Evolutionary conservation across 2,329 filamentous ascomycete genomes (phyloP).

Genomic region (Clonostachys solani): DNA sequence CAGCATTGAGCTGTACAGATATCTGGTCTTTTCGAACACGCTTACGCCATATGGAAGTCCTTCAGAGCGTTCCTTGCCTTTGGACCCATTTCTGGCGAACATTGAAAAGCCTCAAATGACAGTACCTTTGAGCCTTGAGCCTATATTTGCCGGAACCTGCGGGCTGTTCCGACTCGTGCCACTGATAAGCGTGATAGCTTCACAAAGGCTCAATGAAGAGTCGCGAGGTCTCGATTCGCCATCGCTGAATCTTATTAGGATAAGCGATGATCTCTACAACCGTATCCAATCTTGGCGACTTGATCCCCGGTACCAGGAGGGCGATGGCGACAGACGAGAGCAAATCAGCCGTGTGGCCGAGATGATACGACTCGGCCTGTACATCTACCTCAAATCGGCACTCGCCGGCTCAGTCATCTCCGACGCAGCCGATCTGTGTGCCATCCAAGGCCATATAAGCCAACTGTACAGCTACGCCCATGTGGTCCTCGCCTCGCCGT

Average conservation of each 20-base stretch:
- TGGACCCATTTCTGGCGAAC: neutral
- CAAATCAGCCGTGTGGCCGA: neutral
- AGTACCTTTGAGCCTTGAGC: neutral
- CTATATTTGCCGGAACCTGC: slow-evolving; percentile 2
- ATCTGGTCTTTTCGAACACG: neutral
- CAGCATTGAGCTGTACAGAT: slow-evolving; percentile 4
- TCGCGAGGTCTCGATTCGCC: neutral
- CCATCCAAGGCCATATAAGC: neutral
- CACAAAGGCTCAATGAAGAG: slow-evolving; percentile 1
- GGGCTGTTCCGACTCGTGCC: neutral
- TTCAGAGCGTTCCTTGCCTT: neutral
- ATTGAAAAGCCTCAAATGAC: no score
- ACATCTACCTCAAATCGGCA: slow-evolving; percentile 2
- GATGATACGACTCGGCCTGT: slow-evolving; percentile 1
- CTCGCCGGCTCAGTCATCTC: slow-evolving; percentile 2
- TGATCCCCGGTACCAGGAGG: neutral
- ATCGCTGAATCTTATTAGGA: neutral
- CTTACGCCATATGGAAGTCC: neutral
- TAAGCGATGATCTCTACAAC: neutral
- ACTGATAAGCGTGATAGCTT: slow-evolving; percentile 1
- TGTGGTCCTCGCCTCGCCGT: neutral
- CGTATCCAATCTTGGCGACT: slow-evolving; percentile 1
- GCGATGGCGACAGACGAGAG: neutral
- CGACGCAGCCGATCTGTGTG: neutral
- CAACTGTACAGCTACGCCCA: neutral